These are phyloP conservation scores for Diaporthe vaccinii DNA, from an alignment of 2,329 filamentous ascomycete species.

Conservation along the genomic window DNA sequence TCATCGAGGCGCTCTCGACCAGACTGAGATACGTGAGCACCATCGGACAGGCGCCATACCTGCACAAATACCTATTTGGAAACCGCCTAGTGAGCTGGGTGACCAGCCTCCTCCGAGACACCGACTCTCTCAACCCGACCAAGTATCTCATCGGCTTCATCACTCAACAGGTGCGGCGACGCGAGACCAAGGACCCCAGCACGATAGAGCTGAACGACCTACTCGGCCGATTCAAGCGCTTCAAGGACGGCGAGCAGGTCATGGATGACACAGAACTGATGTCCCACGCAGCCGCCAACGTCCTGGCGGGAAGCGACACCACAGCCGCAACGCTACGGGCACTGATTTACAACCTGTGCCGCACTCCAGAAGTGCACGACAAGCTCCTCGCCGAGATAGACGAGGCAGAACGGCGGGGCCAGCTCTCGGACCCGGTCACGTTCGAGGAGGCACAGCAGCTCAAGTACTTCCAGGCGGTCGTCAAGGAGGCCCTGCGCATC, in stretches of 20 bases:
- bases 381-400: conserved; percentile 59
- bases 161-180: not conserved
- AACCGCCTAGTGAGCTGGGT: not conserved
- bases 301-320: conserved; percentile 64
- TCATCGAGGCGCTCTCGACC: conserved; percentile 16
- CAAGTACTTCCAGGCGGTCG: conserved; percentile 62
- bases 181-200: conserved; percentile 1
- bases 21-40: conserved; percentile 13
- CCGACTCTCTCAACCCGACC: not conserved
- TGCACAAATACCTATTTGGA: conserved; percentile 10
- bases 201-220: conserved; percentile 5
- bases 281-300: conserved; percentile 1
- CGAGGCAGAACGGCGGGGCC: conserved; percentile 49
- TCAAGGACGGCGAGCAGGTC: conserved; percentile 28
- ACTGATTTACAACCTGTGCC: conserved; percentile 60
- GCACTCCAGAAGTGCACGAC: conserved; percentile 55
- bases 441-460: conserved; percentile 55
- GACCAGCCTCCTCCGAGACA: not conserved
- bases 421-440: conserved; percentile 49
- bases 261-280: conserved; percentile 21
- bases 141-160: conserved; percentile 27
- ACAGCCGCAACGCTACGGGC: conserved; percentile 61
- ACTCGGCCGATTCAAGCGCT: conserved; percentile 22
- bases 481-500: conserved; percentile 62
- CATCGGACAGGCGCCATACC: conserved; percentile 15